Evolutionary conservation across 2,329 filamentous ascomycete genomes (phyloP).

Genomic region (Bipolaris gigantea): DNA sequence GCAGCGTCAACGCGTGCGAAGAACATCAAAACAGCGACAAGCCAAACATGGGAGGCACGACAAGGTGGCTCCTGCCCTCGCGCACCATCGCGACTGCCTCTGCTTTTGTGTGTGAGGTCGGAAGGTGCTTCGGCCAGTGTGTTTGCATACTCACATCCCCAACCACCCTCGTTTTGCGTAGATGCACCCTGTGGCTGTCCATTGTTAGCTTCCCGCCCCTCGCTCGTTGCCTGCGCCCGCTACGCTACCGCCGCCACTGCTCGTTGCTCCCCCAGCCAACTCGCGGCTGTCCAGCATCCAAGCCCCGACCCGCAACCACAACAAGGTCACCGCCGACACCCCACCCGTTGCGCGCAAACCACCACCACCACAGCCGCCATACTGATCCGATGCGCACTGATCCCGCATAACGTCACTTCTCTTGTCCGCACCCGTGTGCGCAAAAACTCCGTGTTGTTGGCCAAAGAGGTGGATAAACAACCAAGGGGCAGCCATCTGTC

Average conservation of each 20-base stretch:
- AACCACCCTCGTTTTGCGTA: conserved; percentile 7
- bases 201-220: conserved; percentile 2
- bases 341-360: conserved; percentile 19
- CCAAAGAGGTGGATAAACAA: conserved; percentile 18
- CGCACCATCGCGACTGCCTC: conserved; percentile 16
- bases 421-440: conserved; percentile 14
- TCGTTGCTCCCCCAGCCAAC: conserved; percentile 18
- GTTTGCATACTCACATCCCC: background rate
- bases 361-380: conserved; percentile 4
- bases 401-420: conserved; percentile 7
- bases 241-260: conserved; percentile 5
- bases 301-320: conserved; percentile 21
- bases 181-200: conserved; percentile 7
- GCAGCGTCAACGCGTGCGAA: conserved; percentile 18
- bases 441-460: conserved; percentile 11
- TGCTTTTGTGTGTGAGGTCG: background rate
- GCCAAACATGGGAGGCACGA: conserved; percentile 27
- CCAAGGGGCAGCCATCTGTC: conserved; percentile 12
- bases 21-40: conserved; percentile 33
- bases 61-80: conserved; percentile 18
- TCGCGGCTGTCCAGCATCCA: conserved; percentile 13
- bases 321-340: conserved; percentile 18
- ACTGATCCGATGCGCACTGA: conserved; percentile 15
- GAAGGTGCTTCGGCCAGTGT: background rate
- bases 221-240: conserved; percentile 18